phyloP scores from a whole-genome alignment of 192 early-diverging fungal genomes.

The Rhizoclosmatium sp. region DNA sequence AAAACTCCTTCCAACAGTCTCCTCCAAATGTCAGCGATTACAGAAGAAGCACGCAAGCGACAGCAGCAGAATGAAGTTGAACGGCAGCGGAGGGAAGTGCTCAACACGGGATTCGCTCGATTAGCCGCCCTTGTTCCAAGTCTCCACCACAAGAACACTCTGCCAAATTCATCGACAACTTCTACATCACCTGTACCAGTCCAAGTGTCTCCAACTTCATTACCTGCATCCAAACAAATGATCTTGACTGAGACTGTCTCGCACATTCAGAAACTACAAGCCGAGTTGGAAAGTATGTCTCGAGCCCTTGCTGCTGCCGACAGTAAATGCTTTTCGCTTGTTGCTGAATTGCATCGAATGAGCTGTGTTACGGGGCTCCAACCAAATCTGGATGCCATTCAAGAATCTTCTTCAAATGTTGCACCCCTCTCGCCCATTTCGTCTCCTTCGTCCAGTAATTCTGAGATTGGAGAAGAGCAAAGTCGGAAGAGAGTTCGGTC shows the following conservation, averaged over 20 bases:
- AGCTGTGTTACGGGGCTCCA: not conserved
- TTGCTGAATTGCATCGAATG: slow-evolving; percentile 31
- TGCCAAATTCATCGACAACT: not conserved
- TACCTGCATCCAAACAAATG: slow-evolving; percentile 8
- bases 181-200: not conserved
- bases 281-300: not conserved
- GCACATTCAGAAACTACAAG: slow-evolving; percentile 16
- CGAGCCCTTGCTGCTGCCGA: slow-evolving; percentile 6
- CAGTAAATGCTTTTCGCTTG: slow-evolving; percentile 23
- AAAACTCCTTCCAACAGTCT: no score
- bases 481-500: not conserved
- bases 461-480: no score
- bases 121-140: not conserved
- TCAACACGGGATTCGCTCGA: not conserved
- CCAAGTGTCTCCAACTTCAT: not conserved
- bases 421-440: not conserved
- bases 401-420: not conserved
- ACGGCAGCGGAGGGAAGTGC: slow-evolving; percentile 9
- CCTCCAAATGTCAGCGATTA: no score
- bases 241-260: not conserved
- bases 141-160: not conserved
- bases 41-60: slow-evolving; percentile 1
- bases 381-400: slow-evolving; percentile 2
- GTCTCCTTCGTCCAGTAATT: not conserved
- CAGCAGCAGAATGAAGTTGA: not conserved